Conservation (phyloP, 306 rosid species). For the Begonia peltatifolia region DNA sequence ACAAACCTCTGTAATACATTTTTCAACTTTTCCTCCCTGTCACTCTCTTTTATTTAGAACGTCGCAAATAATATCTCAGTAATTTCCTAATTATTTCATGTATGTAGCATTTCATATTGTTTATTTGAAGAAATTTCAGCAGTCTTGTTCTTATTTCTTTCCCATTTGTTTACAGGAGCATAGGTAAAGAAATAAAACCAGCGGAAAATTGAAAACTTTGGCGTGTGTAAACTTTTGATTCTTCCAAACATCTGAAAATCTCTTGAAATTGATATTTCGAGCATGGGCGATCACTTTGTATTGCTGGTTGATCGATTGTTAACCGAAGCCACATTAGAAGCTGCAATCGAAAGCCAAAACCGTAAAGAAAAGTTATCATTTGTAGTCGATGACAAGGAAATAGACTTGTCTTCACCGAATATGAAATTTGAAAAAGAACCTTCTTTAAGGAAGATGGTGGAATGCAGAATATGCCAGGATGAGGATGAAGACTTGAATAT, state of each 20-base stretch:
- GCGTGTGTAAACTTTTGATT: not conserved
- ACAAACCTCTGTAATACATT: not conserved
- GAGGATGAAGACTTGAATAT: slow-evolving; percentile 80
- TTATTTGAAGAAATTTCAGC: not conserved
- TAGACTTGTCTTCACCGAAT: slow-evolving; percentile 22
- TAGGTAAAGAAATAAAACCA: slow-evolving; percentile 8
- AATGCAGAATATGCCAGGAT: slow-evolving; percentile 93
- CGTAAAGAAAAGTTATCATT: slow-evolving; percentile 49
- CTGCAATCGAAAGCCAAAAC: slow-evolving; percentile 70
- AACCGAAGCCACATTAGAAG: slow-evolving; percentile 89
- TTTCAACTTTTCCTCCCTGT: too few species aligned
- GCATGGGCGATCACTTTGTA: slow-evolving; percentile 92
- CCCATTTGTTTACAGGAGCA: slow-evolving; percentile 18
- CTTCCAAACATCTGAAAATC: slow-evolving; percentile 7
- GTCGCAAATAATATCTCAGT: too few species aligned
- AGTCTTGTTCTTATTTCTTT: slow-evolving; percentile 2
- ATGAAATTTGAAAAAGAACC: slow-evolving; percentile 22
- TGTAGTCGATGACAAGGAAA: slow-evolving; percentile 18
- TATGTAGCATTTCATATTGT: not conserved
- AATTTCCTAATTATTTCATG: not conserved
- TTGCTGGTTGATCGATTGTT: slow-evolving; percentile 82
- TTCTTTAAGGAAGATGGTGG: slow-evolving; percentile 38
- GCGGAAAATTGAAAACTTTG: too few species aligned
- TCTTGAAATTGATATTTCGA: slow-evolving; percentile 13
- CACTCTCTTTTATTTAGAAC: too few species aligned